Base-by-base conservation (phyloP, 2,329 filamentous ascomycete species). In the Colletotrichum destructivum region DNA sequence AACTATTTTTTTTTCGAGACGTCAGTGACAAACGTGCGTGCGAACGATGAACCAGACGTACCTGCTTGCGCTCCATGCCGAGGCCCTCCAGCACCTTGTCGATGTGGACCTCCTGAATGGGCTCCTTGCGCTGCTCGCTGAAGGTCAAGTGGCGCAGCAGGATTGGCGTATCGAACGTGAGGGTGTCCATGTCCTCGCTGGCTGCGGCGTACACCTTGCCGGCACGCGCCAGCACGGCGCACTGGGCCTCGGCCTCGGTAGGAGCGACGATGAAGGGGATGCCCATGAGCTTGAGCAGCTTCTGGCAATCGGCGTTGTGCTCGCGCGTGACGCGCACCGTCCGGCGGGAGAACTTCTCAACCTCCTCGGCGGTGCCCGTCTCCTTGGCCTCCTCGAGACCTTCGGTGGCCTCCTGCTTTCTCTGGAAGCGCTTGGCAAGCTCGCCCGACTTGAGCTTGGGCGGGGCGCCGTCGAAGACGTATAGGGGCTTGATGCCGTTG, bases 391-490 rank as follows among this genome's bases (percentile, higher is more conserved):
- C 96, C 80, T 98, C 96, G 26, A 97, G 91, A 9, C 92, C 92
- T 77, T 98, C 96, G 62, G 90, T 93, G 11, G 96, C 96, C 81
- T 98, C 95, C 63, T 94, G 91, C 84, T 98, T 99, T 78, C 96
- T 93, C 82, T 97, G 94, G 81, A 97, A 97, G 74, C 96, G 95
- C 84, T 98, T 98, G 56, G 96, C 96, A 68, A 99, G 88, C 84
- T 99, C 96, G 74, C 96, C 96, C 0, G 95, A 98, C 85, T 99
- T 99, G 80, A 99, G 91, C 82, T 98, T 98, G 0, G 96, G 96
- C 21, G 96, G 96, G 12, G 95, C 95, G 70, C 96, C 96, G 77
- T 99, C 96, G 81, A 99, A 99, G 69, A 99, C 96, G 82, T 98
- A 99, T 76, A 99, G 89, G 1, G 96, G 96, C 81, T 99, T 99